phyloP scores from a whole-genome alignment of 2,329 filamentous ascomycete genomes.

The Venturiaceae sp. region DNA sequence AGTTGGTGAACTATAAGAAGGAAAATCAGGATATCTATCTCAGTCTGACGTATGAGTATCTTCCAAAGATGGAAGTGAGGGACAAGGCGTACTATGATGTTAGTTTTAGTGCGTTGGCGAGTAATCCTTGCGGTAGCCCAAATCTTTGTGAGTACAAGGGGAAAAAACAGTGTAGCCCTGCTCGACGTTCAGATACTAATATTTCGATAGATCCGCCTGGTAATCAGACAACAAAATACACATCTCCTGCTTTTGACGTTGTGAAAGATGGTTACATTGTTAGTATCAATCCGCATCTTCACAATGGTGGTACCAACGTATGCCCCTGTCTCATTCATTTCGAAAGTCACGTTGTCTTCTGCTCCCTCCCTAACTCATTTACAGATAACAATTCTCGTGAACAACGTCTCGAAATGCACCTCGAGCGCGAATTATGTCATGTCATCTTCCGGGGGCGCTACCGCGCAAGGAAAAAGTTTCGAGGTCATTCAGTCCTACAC shows the following conservation, averaged over 20 bases:
- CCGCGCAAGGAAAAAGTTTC: background rate
- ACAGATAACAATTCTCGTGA: background rate
- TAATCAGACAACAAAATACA: conserved; percentile 2
- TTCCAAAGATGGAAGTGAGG: background rate
- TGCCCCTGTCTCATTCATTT: no score
- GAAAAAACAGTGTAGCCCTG: background rate
- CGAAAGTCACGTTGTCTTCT: no score
- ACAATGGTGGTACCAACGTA: conserved; percentile 2
- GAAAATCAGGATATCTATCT: background rate
- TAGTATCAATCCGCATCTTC: conserved; percentile 1
- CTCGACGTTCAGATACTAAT: background rate
- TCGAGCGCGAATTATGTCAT: conserved; percentile 5
- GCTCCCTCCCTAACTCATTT: no score
- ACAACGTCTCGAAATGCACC: background rate
- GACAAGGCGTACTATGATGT: conserved; percentile 4
- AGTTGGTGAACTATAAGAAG: conserved; percentile 6
- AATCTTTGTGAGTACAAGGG: background rate
- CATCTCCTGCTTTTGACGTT: background rate
- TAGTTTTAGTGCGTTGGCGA: background rate
- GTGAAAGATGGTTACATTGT: background rate
- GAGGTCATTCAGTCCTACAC: conserved; percentile 4
- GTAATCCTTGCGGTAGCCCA: background rate
- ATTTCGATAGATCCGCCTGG: conserved; percentile 1
- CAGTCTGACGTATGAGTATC: conserved; percentile 3
- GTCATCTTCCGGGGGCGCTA: background rate